These are phyloP conservation scores for Austropuccinia psidii DNA, from an alignment of 1,284 basidiomycete genomes.

Conservation along the genomic window DNA sequence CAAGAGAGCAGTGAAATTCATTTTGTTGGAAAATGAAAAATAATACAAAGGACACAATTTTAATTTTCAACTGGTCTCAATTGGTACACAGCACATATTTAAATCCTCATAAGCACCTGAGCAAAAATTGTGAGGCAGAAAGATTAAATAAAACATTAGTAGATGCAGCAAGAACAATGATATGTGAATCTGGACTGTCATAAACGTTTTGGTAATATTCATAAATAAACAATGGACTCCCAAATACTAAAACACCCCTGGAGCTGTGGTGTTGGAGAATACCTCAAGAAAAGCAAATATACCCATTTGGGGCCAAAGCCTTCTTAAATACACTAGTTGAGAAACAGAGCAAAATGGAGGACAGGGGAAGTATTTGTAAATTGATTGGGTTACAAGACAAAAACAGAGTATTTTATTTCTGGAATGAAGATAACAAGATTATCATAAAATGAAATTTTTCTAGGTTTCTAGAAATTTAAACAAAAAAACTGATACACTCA, in stretches of 20 bases:
- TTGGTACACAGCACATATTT: neutral
- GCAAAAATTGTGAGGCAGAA: slow-evolving; percentile 7
- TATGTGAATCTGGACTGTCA: neutral
- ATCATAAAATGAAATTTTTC: neutral
- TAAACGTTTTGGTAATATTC: neutral
- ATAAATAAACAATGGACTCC: neutral
- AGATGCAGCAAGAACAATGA: neutral
- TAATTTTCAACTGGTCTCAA: neutral
- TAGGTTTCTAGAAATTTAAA: no score
- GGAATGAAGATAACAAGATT: no score
- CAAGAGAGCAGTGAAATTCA: neutral
- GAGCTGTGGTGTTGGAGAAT: neutral
- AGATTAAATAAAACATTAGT: neutral
- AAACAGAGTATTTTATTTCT: no score
- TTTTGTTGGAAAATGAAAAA: neutral
- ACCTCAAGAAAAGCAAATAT: neutral
- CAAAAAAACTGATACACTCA: no score
- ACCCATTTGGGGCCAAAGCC: neutral
- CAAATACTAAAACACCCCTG: neutral
- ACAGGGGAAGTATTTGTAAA: neutral
- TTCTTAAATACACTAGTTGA: neutral
- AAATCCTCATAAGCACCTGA: neutral
- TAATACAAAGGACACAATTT: neutral
- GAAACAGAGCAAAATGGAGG: neutral
- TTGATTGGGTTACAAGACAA: neutral